phyloP scores from a whole-genome alignment of 1,284 basidiomycete species.

The Ustilago shanxiensis region DNA sequence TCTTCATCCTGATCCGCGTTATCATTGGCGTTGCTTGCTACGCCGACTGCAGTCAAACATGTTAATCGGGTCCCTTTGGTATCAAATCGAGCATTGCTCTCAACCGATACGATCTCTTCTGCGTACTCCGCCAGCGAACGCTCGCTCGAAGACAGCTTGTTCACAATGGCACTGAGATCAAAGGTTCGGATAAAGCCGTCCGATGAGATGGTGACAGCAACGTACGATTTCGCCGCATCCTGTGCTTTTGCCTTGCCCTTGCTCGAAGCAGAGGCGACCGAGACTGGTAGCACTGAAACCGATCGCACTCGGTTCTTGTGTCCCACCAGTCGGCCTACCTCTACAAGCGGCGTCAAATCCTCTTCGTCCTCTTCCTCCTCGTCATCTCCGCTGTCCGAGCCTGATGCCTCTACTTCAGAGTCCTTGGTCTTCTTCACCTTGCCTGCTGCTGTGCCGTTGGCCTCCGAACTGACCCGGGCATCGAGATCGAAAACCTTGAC shows the following conservation, averaged over 20 bases:
- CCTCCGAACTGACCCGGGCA: constrained; percentile 17
- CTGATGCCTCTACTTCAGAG: constrained; percentile 26
- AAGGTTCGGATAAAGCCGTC: constrained; percentile 67
- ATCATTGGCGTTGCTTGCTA: constrained; percentile 10
- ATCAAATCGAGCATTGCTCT: constrained; percentile 53
- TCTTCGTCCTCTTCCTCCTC: constrained; percentile 41
- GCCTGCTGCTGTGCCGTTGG: background rate
- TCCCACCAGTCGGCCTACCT: constrained; percentile 60
- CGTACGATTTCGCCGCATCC: constrained; percentile 22
- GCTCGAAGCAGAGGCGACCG: constrained; percentile 6
- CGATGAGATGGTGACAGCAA: constrained; percentile 65
- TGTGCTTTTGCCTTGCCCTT: constrained; percentile 23
- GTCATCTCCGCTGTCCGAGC: constrained; percentile 20
- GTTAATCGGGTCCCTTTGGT: constrained; percentile 67
- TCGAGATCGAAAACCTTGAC: constrained; percentile 60
- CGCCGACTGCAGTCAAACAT: constrained; percentile 63
- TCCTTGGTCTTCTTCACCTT: constrained; percentile 26
- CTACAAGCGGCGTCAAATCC: constrained; percentile 41
- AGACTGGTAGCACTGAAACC: constrained; percentile 43
- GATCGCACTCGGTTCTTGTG: constrained; percentile 65
- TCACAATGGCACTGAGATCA: constrained; percentile 50
- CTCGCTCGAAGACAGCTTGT: constrained; percentile 9
- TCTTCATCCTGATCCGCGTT: constrained; percentile 32
- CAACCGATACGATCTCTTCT: constrained; percentile 22
- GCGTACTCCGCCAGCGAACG: constrained; percentile 18